Evolutionary conservation across 192 early-diverging fungal genomes (phyloP), one percentile per base, ranked within the genome.

Genomic region (Dimargaris xerosporica): DNA sequence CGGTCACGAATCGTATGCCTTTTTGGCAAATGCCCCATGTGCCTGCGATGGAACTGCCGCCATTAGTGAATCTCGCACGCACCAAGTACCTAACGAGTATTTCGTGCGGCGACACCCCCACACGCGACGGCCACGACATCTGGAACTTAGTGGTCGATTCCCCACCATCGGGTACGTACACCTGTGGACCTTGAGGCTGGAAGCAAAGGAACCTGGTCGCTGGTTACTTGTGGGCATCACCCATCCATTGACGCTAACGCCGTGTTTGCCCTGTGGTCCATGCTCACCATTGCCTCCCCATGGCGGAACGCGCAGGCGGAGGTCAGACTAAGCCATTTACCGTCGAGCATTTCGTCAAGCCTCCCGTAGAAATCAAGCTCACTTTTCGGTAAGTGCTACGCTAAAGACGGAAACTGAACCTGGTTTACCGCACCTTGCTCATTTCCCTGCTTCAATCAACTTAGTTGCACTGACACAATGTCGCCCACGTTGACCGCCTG

Each of bases 41-140:
- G 21, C 28, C 50, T 28, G 6, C 9, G n/a, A n/a, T 52, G 21
- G 47, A 2, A 7, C 28, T 19, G 23, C 28, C 50, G 11, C 19
- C 54, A 29, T 9, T 56, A 28, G 54, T 56, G 23, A 56, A 56
- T 34, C 29, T 56, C 54, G 54, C 54, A 11, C 54, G 29, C 19
- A 56, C 54, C 28, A n/a, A 29, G 25, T 56, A 31, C 54, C 28
- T 56, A 12, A 26, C 17, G 5, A 34, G 29, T 19, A 56, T 56
- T 28, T 56, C 54, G 29, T 56, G 54, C 54, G 54, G 54, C 28
- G 19, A 34, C 34, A 34, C 34, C 17, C 54, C 54, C 9, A 34
- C 29, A n/a, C 28, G 4, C 28, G 54, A 56, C 54, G 54, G 54
- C 19, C 54, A 56, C 54, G 54, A 56, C 28, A 28, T 56, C 1